A percentile compares a stretch with the other conserved stretches of the same genome.
Conservation (phyloP, 2,329 filamentous ascomycete species). For the Cercospora beticola region DNA sequence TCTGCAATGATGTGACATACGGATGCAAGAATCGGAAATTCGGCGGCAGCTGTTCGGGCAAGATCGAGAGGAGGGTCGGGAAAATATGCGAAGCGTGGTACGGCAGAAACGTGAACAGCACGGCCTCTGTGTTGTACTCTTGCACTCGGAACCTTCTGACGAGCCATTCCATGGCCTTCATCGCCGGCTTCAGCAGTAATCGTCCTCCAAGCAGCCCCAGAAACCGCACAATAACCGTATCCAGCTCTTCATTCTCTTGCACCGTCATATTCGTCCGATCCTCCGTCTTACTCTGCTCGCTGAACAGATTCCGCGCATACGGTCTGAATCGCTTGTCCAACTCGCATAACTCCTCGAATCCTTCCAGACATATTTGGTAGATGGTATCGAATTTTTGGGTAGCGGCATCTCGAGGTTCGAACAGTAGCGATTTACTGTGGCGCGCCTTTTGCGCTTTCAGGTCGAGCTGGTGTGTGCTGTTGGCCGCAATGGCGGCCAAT, state of each 20-base stretch:
- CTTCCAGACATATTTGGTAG: constrained; percentile 81
- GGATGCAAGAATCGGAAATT: constrained; percentile 83
- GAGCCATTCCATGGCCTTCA: constrained; percentile 94
- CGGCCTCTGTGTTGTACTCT: constrained; percentile 77
- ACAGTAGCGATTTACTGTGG: constrained; percentile 93
- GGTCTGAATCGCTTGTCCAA: constrained; percentile 75
- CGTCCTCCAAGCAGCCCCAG: constrained; percentile 74
- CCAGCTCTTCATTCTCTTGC: constrained; percentile 77
- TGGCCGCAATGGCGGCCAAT: constrained; percentile 85
- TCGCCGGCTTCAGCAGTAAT: constrained; percentile 78
- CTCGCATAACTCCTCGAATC: constrained; percentile 86
- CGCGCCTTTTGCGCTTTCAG: constrained; percentile 88
- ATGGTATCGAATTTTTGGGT: constrained; percentile 88
- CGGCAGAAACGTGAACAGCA: constrained; percentile 85
- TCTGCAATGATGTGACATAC: constrained; percentile 74
- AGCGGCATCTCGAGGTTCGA: constrained; percentile 79
- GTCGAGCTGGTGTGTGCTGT: constrained; percentile 86
- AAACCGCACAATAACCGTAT: constrained; percentile 76
- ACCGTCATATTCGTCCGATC: constrained; percentile 83
- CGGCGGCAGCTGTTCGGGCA: constrained; percentile 71
- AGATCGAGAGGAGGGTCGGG: constrained; percentile 78
- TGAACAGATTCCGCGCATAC: constrained; percentile 81
- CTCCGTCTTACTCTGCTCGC: constrained; percentile 85
- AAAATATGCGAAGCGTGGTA: constrained; percentile 88
- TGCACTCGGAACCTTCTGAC: constrained; percentile 90